phyloP scores from a whole-genome alignment of 75 land plant species.

The Sequoiadendron giganteum region DNA sequence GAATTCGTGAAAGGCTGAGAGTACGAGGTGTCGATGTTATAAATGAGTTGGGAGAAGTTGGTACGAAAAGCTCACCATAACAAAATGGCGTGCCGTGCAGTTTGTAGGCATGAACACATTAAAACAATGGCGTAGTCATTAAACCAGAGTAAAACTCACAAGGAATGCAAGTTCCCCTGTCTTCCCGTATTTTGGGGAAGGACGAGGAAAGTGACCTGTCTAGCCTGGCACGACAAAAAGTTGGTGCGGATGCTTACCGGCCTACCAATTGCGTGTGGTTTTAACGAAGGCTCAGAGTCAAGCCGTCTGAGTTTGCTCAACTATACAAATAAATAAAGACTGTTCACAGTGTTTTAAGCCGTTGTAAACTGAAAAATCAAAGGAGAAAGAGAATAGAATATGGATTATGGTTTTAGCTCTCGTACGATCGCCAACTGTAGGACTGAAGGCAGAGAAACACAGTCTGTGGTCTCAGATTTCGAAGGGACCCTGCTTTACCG shows the following conservation, averaged over 20 bases:
- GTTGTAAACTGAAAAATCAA: background rate
- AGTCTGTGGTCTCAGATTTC: slow-evolving; percentile 57
- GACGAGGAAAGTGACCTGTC: background rate
- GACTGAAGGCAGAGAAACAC: background rate
- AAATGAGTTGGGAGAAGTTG: background rate
- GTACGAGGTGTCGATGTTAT: background rate
- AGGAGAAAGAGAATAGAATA: background rate
- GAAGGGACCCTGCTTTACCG: slow-evolving; percentile 67
- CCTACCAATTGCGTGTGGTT: background rate
- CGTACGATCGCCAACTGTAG: background rate
- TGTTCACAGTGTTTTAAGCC: background rate
- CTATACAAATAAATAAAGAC: background rate
- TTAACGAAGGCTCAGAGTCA: background rate
- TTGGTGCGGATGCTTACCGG: background rate
- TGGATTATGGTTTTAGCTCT: background rate
- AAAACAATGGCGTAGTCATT: background rate
- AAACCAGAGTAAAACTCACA: background rate
- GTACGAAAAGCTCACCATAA: background rate
- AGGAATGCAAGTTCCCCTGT: background rate
- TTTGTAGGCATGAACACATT: background rate
- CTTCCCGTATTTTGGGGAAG: background rate
- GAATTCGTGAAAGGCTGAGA: background rate
- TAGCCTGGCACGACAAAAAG: background rate
- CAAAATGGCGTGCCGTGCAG: background rate
- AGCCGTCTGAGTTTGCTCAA: background rate